phyloP scores from a whole-genome alignment of 106 monocot species.

The Vanilla planifolia region DNA sequence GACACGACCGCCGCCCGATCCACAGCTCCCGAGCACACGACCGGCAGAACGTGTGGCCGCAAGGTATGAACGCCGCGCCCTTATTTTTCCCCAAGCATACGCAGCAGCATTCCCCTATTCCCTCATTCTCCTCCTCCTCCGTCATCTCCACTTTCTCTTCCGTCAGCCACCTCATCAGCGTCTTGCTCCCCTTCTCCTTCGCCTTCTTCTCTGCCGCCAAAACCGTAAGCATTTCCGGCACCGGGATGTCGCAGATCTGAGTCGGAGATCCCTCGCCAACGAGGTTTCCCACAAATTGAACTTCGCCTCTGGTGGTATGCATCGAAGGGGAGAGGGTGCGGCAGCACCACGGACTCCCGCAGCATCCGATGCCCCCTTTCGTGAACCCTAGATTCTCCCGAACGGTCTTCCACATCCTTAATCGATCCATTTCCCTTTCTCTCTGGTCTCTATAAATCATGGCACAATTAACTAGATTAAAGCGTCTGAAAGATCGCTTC shows the following conservation, averaged over 20 bases:
- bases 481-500: too few relatives aligned
- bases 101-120: constrained; percentile 28
- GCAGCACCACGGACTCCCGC: background rate
- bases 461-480: too few relatives aligned
- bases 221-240: background rate
- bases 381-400: background rate
- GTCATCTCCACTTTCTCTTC: constrained; percentile 30
- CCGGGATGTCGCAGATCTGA: background rate
- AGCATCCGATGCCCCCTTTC: background rate
- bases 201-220: background rate
- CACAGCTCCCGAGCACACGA: constrained; percentile 16
- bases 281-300: background rate
- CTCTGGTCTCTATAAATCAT: too few relatives aligned
- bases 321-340: background rate
- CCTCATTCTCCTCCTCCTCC: constrained; percentile 30
- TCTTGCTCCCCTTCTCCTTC: background rate
- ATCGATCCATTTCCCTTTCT: too few relatives aligned
- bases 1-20: constrained; percentile 10
- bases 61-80: constrained; percentile 20
- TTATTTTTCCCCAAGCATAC: constrained; percentile 25
- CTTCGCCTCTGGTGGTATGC: background rate
- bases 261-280: background rate
- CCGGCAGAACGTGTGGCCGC: constrained; percentile 19
- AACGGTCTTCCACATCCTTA: background rate
- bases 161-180: constrained; percentile 9